Conservation (phyloP, 1,139 yeast species). For the Hyphopichia buzzinii region DNA sequence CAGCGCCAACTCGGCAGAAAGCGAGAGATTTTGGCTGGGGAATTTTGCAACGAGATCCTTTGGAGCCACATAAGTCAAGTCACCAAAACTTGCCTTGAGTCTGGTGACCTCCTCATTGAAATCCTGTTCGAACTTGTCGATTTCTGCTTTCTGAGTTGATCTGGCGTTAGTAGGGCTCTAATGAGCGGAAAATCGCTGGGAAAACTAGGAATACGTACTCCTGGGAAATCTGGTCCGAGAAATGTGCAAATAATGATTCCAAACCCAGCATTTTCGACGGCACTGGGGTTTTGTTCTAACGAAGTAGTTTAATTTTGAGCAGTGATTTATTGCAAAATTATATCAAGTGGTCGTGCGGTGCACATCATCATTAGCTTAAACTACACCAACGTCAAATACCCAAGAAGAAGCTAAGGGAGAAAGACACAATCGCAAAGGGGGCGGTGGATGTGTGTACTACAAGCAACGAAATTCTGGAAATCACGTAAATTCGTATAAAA, state of each 20-base stretch:
- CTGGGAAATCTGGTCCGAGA: slow-evolving; percentile 7
- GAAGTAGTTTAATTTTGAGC: no score
- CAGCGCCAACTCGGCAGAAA: slow-evolving; percentile 1
- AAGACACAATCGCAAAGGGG: no score
- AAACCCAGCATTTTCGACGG: slow-evolving; percentile 1
- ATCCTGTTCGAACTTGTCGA: slow-evolving; percentile 7
- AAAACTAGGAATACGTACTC: slow-evolving; percentile 7
- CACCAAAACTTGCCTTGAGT: slow-evolving; percentile 1
- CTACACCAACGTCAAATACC: no score
- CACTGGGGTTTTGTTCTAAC: no score
- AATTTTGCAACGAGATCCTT: slow-evolving; percentile 1
- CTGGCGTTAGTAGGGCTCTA: slow-evolving; percentile 4
- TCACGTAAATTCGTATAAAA: no score
- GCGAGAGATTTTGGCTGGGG: not conserved
- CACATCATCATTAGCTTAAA: no score
- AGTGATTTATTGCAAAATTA: no score
- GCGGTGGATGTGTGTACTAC: no score
- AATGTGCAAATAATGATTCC: slow-evolving; percentile 6
- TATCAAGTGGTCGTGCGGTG: no score
- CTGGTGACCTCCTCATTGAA: slow-evolving; percentile 6
- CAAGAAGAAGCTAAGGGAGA: no score
- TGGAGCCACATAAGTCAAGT: slow-evolving; percentile 1
- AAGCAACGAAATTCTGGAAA: no score
- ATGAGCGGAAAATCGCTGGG: not conserved
- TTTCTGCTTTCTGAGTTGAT: slow-evolving; percentile 3